These are phyloP conservation scores for Alternaria panax DNA, from an alignment of 2,329 filamentous ascomycete species.

Conservation along the genomic window DNA sequence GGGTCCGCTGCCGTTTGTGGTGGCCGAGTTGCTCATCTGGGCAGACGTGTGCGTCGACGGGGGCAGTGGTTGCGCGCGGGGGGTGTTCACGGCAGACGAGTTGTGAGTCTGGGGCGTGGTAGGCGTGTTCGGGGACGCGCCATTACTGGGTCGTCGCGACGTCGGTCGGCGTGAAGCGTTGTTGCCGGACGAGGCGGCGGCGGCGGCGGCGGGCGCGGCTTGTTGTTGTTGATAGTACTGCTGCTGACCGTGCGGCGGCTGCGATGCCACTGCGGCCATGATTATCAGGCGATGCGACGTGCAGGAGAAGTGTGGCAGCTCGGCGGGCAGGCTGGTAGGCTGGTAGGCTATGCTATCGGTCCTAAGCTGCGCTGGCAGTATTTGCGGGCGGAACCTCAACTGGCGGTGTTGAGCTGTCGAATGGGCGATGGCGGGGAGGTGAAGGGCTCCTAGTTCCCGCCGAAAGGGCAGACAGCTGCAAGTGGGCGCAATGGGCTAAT, in stretches of 20 bases:
- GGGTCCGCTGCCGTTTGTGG: constrained; percentile 63
- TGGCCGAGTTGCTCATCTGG: constrained; percentile 58
- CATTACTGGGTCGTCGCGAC: constrained; percentile 50
- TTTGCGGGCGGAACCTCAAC: constrained; percentile 13
- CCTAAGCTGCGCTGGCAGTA: constrained; percentile 16
- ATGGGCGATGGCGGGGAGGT: constrained; percentile 27
- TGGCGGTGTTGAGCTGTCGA: constrained; percentile 27
- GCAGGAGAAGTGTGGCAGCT: neutral
- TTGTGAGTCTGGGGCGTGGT: constrained; percentile 44
- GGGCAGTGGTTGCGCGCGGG: constrained; percentile 16
- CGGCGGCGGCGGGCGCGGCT: constrained; percentile 32
- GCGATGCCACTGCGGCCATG: constrained; percentile 51
- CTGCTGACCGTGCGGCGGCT: constrained; percentile 44
- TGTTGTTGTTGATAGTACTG: constrained; percentile 43
- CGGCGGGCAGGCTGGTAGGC: constrained; percentile 6
- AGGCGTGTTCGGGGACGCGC: constrained; percentile 51
- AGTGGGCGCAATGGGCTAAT: constrained; percentile 10
- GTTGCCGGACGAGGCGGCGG: constrained; percentile 45
- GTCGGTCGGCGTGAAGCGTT: constrained; percentile 46
- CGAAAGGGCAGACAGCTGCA: constrained; percentile 13
- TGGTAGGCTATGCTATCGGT: constrained; percentile 12
- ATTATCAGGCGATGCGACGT: constrained; percentile 15
- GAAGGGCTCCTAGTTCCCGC: constrained; percentile 16
- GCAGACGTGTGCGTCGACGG: constrained; percentile 53
- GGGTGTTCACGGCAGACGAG: constrained; percentile 32